Conservation (phyloP, 495 filamentous ascomycete species). For the Daldinia concentrica region DNA sequence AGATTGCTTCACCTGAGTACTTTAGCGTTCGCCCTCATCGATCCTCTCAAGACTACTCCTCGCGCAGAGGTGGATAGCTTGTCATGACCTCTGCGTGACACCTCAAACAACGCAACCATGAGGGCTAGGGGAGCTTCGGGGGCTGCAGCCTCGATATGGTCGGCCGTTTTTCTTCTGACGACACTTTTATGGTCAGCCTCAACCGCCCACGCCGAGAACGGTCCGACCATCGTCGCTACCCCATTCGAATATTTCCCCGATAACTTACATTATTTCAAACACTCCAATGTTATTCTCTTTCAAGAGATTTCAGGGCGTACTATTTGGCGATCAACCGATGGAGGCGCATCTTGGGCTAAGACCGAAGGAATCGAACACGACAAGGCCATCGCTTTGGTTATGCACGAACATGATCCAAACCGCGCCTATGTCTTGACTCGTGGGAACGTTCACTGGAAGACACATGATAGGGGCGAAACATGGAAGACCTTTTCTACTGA, state of each 20-base stretch:
- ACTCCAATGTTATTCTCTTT: conserved; percentile 79
- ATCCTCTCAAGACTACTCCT: conserved; percentile 10
- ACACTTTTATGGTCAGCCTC: conserved; percentile 49
- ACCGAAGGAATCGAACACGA: conserved; percentile 71
- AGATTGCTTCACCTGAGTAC: conserved; percentile 7
- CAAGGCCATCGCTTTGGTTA: conserved; percentile 65
- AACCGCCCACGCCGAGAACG: conserved; percentile 56
- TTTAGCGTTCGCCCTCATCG: conserved; percentile 7
- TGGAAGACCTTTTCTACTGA: conserved; percentile 78
- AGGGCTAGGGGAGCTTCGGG: conserved; percentile 56
- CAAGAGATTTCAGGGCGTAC: conserved; percentile 63
- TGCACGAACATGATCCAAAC: conserved; percentile 79
- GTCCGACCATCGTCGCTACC: conserved; percentile 59
- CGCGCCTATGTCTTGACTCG: conserved; percentile 80
- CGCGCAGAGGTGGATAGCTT: conserved; percentile 15
- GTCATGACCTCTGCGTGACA: conserved; percentile 44
- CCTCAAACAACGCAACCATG: conserved; percentile 50
- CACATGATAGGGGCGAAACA: conserved; percentile 77
- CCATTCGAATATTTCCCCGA: conserved; percentile 68
- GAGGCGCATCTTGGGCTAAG: conserved; percentile 75
- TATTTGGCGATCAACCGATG: conserved; percentile 78
- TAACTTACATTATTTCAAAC: conserved; percentile 84
- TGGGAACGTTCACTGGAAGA: conserved; percentile 77
- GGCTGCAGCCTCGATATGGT: conserved; percentile 53
- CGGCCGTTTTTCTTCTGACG: conserved; percentile 44